phyloP scores from a whole-genome alignment of 768 basidiomycete species.

The Naganishia vishniacii region DNA sequence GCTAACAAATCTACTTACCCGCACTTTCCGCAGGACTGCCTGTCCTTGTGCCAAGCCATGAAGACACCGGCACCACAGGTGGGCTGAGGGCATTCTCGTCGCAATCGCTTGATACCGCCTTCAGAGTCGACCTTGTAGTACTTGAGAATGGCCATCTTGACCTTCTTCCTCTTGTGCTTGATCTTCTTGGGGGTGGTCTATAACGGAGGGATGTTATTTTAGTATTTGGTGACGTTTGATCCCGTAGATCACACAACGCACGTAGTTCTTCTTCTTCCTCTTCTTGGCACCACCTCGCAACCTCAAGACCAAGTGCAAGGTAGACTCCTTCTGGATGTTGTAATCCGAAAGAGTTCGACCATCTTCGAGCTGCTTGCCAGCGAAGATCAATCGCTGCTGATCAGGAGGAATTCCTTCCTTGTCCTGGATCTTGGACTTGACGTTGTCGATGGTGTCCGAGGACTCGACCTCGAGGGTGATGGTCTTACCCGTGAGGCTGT shows the following conservation, averaged over 20 bases:
- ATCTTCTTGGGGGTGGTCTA: constrained; percentile 89
- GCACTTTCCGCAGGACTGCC: constrained; percentile 83
- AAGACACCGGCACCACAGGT: constrained; percentile 54
- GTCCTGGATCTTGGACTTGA: constrained; percentile 95
- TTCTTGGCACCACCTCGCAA: constrained; percentile 99
- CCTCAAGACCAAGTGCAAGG: constrained; percentile 92
- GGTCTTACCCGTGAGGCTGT: constrained; percentile 95
- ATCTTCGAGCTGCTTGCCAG: constrained; percentile 98
- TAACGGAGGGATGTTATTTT: constrained; percentile 11
- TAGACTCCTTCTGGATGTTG: constrained; percentile 98
- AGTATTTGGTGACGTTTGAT: background rate
- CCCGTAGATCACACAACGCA: background rate
- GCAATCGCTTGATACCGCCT: constrained; percentile 98
- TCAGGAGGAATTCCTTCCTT: constrained; percentile 77
- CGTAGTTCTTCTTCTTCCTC: constrained; percentile 99
- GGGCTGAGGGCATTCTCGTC: constrained; percentile 70
- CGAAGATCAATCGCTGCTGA: constrained; percentile 97
- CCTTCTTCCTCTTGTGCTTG: constrained; percentile 99
- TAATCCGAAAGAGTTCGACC: constrained; percentile 66
- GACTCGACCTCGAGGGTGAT: constrained; percentile 98
- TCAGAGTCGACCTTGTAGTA: constrained; percentile 99
- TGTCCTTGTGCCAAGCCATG: constrained; percentile 98
- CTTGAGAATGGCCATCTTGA: constrained; percentile 99
- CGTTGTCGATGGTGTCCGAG: constrained; percentile 95
- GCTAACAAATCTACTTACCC: constrained; percentile 25